Conservation (phyloP, 371 early-diverging fungal species). For the Mortierella sp. region DNA sequence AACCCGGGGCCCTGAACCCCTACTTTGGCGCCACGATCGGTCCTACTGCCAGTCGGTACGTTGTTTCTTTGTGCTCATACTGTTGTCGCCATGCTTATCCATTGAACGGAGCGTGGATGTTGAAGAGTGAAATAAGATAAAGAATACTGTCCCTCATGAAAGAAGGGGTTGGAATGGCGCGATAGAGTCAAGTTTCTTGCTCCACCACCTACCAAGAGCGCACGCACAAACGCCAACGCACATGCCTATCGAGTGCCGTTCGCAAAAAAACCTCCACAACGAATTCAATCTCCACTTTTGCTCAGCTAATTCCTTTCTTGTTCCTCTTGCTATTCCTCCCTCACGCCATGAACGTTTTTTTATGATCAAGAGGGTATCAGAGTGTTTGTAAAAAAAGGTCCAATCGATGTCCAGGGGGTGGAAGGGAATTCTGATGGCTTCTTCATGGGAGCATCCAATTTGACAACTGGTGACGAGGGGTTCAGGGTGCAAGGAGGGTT, state of each 20-base stretch:
- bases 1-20: slow-evolving; percentile 42
- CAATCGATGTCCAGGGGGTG: too few species aligned
- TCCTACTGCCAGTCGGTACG: slow-evolving; percentile 54
- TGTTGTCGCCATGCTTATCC: background rate
- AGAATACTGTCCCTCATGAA: too few species aligned
- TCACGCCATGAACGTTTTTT: background rate
- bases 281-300: background rate
- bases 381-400: background rate
- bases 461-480: background rate
- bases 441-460: background rate
- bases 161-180: slow-evolving; percentile 6
- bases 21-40: slow-evolving; percentile 47
- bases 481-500: background rate
- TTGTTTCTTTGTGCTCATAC: background rate
- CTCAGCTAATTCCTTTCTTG: background rate
- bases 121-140: background rate
- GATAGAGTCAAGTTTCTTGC: background rate
- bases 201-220: background rate
- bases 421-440: background rate
- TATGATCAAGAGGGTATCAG: background rate
- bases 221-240: background rate
- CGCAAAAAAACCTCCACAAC: background rate
- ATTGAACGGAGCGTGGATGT: background rate
- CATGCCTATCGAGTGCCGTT: background rate
- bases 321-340: background rate